Conservation (phyloP, 345 rosid genomes). For the Angophora floribunda region DNA sequence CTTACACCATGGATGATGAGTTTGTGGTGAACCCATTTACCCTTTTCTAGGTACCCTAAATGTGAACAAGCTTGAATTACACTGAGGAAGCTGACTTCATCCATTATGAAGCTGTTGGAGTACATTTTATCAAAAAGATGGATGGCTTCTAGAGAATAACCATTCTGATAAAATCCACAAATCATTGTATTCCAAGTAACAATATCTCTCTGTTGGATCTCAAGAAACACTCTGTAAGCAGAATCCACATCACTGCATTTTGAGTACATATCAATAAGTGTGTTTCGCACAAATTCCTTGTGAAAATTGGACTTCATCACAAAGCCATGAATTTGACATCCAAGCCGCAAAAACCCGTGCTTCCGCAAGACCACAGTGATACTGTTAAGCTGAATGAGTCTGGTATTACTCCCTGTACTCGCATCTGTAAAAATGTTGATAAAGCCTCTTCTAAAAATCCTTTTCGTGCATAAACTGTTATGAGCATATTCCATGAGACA, state of each 20-base stretch:
- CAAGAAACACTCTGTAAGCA: conserved; percentile 46
- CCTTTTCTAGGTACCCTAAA: conserved; percentile 44
- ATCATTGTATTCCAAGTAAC: conserved; percentile 87
- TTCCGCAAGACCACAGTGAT: conserved; percentile 61
- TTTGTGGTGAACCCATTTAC: conserved; percentile 50
- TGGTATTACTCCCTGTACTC: conserved; percentile 23
- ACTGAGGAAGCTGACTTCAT: conserved; percentile 58
- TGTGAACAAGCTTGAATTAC: conserved; percentile 61
- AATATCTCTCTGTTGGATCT: conserved; percentile 32
- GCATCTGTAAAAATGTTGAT: conserved; percentile 42
- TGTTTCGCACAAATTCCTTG: conserved; percentile 48
- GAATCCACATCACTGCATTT: conserved; percentile 53
- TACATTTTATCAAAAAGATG: conserved; percentile 56
- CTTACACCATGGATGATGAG: conserved; percentile 44
- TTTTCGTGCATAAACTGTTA: conserved; percentile 40
- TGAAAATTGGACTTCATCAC: conserved; percentile 47
- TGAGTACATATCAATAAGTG: conserved; percentile 68
- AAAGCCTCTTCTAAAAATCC: conserved; percentile 46
- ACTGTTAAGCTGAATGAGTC: conserved; percentile 68
- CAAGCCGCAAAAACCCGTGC: conserved; percentile 33
- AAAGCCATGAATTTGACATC: conserved; percentile 65
- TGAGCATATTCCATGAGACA: conserved; percentile 63
- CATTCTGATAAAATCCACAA: conserved; percentile 62
- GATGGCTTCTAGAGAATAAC: conserved; percentile 37
- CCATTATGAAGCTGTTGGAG: conserved; percentile 28